Conservation (phyloP, 768 basidiomycete genomes). For the Russula sp. region DNA sequence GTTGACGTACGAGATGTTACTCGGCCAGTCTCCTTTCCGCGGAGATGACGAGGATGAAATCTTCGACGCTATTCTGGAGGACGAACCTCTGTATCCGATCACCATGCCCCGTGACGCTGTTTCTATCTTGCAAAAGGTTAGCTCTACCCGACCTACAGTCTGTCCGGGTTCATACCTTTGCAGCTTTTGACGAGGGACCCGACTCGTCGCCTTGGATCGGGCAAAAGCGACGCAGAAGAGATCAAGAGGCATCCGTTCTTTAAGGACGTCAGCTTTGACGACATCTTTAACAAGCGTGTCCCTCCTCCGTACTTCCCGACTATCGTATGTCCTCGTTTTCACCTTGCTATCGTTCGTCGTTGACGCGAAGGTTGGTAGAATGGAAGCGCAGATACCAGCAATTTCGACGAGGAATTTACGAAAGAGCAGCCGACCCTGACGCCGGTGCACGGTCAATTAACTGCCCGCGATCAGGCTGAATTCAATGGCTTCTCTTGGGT, state of each 20-base stretch:
- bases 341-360: neutral
- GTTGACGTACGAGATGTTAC: conserved; percentile 95
- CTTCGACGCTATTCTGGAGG: conserved; percentile 97
- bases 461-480: conserved; percentile 85
- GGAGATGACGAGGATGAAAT: conserved; percentile 99
- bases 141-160: conserved; percentile 8
- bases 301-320: conserved; percentile 97
- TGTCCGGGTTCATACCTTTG: conserved; percentile 12
- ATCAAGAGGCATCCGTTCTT: conserved; percentile 98
- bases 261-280: conserved; percentile 96
- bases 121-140: conserved; percentile 88
- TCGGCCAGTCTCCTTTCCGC: conserved; percentile 98
- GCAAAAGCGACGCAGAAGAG: conserved; percentile 89
- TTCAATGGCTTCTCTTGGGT: conserved; percentile 98
- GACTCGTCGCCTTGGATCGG: conserved; percentile 80
- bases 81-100: conserved; percentile 97
- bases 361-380: conserved; percentile 41
- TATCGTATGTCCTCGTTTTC: conserved; percentile 54
- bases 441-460: conserved; percentile 92
- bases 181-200: conserved; percentile 94
- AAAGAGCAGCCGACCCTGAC: conserved; percentile 95
- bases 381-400: conserved; percentile 81
- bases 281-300: conserved; percentile 95
- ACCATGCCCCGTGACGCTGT: conserved; percentile 99
- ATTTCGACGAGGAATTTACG: conserved; percentile 98